Evolutionary conservation across 257 asterid genomes (phyloP).

Genomic region (Ligustrum vulgare): DNA sequence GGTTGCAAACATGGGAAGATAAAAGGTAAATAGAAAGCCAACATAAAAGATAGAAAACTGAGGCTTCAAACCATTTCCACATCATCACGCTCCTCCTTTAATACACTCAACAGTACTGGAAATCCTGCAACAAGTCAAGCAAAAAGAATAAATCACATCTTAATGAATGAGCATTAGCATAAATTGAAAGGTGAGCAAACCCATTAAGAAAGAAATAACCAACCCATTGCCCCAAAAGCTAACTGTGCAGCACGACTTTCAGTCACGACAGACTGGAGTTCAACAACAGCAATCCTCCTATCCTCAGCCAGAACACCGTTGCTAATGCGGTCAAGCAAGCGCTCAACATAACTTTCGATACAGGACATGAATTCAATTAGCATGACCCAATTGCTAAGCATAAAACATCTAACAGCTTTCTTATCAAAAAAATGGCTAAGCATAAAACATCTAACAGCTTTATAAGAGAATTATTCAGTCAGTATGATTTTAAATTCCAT

Average conservation of each 20-base stretch:
- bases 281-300: constrained; percentile 79
- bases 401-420: constrained; percentile 5
- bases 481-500: constrained; percentile 8
- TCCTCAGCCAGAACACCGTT: constrained; percentile 88
- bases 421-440: neutral
- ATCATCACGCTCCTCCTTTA: constrained; percentile 95
- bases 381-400: neutral
- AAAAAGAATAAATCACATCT: constrained; percentile 19
- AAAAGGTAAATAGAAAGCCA: neutral
- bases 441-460: constrained; percentile 2
- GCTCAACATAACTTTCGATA: constrained; percentile 76
- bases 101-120: constrained; percentile 75
- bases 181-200: constrained; percentile 12
- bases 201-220: constrained; percentile 34
- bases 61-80: constrained; percentile 76
- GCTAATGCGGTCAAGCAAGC: constrained; percentile 95
- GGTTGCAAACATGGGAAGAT: constrained; percentile 7
- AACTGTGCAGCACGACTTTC: constrained; percentile 83
- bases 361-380: constrained; percentile 15
- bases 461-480: constrained; percentile 9
- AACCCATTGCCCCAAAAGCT: constrained; percentile 98
- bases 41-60: constrained; percentile 15
- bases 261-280: constrained; percentile 87
- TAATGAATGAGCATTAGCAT: constrained; percentile 16
- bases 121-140: constrained; percentile 61